phyloP scores from a whole-genome alignment of 2,329 filamentous ascomycete species.

The Colletotrichum karsti region DNA sequence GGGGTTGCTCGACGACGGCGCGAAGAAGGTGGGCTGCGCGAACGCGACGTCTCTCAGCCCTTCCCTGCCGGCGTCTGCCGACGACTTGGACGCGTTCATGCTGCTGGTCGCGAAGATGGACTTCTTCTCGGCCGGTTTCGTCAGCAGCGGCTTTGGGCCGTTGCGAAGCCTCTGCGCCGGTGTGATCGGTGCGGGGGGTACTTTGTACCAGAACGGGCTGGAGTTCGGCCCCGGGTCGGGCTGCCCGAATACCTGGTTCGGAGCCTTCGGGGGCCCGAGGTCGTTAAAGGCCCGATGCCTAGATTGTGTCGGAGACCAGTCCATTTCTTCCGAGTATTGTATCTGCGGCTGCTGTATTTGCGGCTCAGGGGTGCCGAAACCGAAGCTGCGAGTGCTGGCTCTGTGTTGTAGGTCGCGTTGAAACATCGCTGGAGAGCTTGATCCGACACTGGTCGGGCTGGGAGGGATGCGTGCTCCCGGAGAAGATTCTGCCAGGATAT shows the following conservation, averaged over 20 bases:
- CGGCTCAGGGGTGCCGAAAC: constrained; percentile 30
- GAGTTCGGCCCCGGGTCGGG: constrained; percentile 51
- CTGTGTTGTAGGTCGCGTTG: constrained; percentile 16
- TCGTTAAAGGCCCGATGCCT: constrained; percentile 64
- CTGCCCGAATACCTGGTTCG: constrained; percentile 54
- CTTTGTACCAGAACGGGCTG: constrained; percentile 73
- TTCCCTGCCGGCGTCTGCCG: constrained; percentile 13
- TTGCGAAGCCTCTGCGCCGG: constrained; percentile 71
- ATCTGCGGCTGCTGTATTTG: constrained; percentile 28
- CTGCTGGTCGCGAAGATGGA: constrained; percentile 59
- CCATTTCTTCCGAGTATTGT: constrained; percentile 70
- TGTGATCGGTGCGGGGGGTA: constrained; percentile 74
- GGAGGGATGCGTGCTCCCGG: constrained; percentile 7
- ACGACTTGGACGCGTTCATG: constrained; percentile 8
- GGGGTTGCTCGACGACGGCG: constrained; percentile 43
- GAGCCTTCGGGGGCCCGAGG: constrained; percentile 46
- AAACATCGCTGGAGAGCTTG: constrained; percentile 33
- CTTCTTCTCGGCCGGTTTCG: constrained; percentile 52
- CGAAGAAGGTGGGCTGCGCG: constrained; percentile 69
- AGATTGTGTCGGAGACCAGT: constrained; percentile 74
- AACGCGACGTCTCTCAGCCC: constrained; percentile 50
- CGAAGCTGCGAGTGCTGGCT: constrained; percentile 24
- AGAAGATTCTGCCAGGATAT: constrained; percentile 45
- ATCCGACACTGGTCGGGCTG: constrained; percentile 12
- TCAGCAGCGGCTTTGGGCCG: constrained; percentile 65